Conservation (phyloP, 1,284 basidiomycete genomes). For the Porodaedalea pini region DNA sequence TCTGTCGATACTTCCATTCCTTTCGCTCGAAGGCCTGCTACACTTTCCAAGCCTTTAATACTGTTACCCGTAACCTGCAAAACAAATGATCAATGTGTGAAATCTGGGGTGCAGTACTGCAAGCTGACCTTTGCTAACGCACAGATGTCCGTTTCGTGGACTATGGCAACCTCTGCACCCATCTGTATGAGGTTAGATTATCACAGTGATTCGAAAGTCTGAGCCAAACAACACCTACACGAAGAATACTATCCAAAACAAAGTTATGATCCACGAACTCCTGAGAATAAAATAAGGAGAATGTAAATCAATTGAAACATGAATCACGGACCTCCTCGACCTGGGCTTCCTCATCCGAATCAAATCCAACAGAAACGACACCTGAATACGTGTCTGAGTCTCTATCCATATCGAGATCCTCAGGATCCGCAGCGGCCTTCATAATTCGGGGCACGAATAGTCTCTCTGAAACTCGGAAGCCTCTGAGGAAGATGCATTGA, state of each 20-base stretch:
- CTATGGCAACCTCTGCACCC: neutral
- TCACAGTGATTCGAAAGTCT: neutral
- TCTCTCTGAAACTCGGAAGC: neutral
- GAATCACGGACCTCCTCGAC: neutral
- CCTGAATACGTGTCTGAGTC: neutral
- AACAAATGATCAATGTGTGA: too few species aligned
- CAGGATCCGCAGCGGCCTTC: neutral
- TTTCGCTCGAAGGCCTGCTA: too few species aligned
- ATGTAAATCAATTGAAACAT: neutral
- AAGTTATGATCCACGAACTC: neutral
- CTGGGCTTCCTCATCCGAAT: neutral
- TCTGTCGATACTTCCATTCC: too few species aligned
- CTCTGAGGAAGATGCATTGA: constrained; percentile 7
- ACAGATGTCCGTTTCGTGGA: neutral
- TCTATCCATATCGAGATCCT: constrained; percentile 1
- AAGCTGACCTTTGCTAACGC: neutral
- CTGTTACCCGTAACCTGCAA: too few species aligned
- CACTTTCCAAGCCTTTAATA: too few species aligned
- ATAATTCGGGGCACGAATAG: neutral
- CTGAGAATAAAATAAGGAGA: neutral
- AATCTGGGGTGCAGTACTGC: too few species aligned
- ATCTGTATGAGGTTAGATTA: neutral
- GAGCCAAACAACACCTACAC: neutral
- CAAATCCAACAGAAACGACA: neutral
- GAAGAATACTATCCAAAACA: neutral